Evolutionary conservation across 345 rosid genomes (phyloP).

Genomic region (Mercurialis annua): DNA sequence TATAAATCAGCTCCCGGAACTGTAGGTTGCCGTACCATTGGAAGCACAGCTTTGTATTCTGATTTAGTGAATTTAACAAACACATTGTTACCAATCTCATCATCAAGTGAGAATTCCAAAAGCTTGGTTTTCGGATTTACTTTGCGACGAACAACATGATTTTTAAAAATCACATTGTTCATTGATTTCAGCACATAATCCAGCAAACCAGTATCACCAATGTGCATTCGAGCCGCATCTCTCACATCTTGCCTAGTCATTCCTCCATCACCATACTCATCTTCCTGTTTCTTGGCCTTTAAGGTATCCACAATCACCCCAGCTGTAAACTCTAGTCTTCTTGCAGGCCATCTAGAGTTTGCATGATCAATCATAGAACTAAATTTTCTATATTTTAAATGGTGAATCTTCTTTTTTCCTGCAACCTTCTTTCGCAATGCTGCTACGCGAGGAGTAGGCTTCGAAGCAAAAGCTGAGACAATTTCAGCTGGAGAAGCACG

Average conservation of each 20-base stretch:
- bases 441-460: constrained; percentile 19
- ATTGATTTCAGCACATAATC: constrained; percentile 80
- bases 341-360: constrained; percentile 81
- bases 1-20: constrained; percentile 51
- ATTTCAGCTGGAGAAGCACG: constrained; percentile 6
- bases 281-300: constrained; percentile 42
- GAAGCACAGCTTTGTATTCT: constrained; percentile 16
- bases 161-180: constrained; percentile 69
- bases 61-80: constrained; percentile 9
- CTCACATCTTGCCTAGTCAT: constrained; percentile 89
- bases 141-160: constrained; percentile 46
- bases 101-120: constrained; percentile 68
- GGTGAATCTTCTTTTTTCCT: constrained; percentile 38
- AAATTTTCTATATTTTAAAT: constrained; percentile 38
- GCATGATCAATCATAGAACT: constrained; percentile 40
- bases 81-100: constrained; percentile 37
- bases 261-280: constrained; percentile 35
- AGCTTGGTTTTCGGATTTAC: constrained; percentile 59
- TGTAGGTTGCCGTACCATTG: constrained; percentile 16
- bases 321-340: constrained; percentile 77
- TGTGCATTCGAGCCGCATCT: constrained; percentile 84
- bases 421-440: constrained; percentile 30
- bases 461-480: constrained; percentile 19
- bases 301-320: constrained; percentile 65
- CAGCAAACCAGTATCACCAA: constrained; percentile 86